phyloP scores from a whole-genome alignment of 352 stramenopile genomes.

The Globisporangium orthogonon region DNA sequence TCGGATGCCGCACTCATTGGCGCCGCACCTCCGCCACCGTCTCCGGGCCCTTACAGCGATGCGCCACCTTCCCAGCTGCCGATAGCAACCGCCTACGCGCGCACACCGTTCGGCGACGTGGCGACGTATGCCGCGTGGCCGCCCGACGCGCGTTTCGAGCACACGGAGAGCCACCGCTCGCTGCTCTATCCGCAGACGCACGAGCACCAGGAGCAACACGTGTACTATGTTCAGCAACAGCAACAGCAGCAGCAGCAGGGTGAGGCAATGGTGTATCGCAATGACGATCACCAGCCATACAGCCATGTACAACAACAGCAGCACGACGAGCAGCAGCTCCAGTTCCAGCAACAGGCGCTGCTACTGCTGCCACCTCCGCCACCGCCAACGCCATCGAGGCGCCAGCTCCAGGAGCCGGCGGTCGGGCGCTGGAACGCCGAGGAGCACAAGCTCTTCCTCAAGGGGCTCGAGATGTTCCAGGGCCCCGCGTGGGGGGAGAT shows the following conservation, averaged over 20 bases:
- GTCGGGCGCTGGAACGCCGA: slow-evolving; percentile 73
- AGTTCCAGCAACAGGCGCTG: neutral
- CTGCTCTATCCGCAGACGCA: neutral
- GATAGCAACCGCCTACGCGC: neutral
- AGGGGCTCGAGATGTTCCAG: slow-evolving; percentile 77
- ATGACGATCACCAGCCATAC: no score
- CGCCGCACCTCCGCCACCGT: neutral
- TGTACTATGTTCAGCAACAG: neutral
- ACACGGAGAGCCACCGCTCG: neutral
- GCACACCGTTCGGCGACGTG: neutral
- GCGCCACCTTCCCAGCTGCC: neutral
- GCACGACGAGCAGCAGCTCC: neutral
- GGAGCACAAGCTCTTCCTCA: slow-evolving; percentile 73
- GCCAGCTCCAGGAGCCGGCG: slow-evolving; percentile 47
- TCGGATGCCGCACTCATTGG: slow-evolving; percentile 24
- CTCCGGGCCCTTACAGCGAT: neutral
- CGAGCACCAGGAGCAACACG: neutral
- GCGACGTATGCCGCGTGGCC: neutral
- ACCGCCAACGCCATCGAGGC: slow-evolving; percentile 3
- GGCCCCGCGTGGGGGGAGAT: slow-evolving; percentile 81
- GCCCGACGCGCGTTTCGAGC: neutral
- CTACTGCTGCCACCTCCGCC: slow-evolving; percentile 3
- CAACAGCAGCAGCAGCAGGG: neutral
- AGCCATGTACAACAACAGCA: neutral
- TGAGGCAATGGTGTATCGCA: no score